Percentiles rank a stretch among this genome's conserved stretches.
phyloP scores from a whole-genome alignment of 139 green algal species.

The Volvox reticuliferus region DNA sequence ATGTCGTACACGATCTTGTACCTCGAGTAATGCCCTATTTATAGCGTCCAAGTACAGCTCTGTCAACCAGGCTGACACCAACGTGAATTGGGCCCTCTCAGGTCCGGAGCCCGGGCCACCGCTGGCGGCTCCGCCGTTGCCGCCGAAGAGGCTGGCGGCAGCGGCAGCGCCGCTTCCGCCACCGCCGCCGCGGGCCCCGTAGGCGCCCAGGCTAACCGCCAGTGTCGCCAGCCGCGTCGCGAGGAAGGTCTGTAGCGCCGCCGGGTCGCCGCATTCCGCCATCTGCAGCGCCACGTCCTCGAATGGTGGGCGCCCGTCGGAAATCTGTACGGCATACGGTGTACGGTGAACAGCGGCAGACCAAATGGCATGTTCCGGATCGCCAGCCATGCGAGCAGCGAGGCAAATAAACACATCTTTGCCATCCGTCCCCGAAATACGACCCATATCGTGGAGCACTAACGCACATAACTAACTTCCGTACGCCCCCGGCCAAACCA shows the following conservation, averaged over 20 bases:
- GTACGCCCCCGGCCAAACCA: no score
- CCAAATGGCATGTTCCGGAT: no score
- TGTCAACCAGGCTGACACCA: slow-evolving; percentile 93
- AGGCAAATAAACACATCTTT: no score
- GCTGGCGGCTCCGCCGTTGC: background rate
- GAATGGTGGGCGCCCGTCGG: slow-evolving; percentile 77
- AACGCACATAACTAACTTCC: no score
- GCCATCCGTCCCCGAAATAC: no score
- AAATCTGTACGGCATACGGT: slow-evolving; percentile 41
- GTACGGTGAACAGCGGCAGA: no score
- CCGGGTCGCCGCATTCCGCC: slow-evolving; percentile 65
- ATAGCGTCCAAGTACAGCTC: slow-evolving; percentile 93
- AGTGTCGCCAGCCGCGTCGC: slow-evolving; percentile 58
- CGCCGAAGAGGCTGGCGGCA: background rate
- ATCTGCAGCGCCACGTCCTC: slow-evolving; percentile 91
- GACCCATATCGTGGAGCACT: no score
- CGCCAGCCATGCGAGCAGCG: no score
- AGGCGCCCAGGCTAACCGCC: background rate
- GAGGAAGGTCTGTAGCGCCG: slow-evolving; percentile 54
- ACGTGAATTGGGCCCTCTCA: slow-evolving; percentile 84
- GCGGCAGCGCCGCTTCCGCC: background rate
- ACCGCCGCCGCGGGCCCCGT: background rate
- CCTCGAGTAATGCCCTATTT: slow-evolving; percentile 82
- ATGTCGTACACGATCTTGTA: background rate
- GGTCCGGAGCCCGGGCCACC: background rate